Base-by-base conservation (phyloP, 2,329 filamentous ascomycete genomes). In the Clarireedia sp. region DNA sequence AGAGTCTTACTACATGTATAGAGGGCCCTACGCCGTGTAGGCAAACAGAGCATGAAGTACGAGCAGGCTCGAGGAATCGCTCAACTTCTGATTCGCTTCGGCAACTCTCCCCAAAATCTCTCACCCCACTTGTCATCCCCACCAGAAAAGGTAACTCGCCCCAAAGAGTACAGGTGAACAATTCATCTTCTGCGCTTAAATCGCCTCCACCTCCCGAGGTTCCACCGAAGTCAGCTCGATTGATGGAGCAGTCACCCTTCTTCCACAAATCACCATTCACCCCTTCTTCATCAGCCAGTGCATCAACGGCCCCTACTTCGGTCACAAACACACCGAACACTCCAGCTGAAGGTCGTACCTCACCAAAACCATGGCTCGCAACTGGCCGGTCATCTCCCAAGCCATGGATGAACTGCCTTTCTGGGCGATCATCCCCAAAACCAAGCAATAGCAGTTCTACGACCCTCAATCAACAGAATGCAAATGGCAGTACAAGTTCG, bases 61-160 rank as follows among this genome's bases (percentile, higher is more conserved):
- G 26, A 43, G 26, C 52, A 50, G 21, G 17, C 29, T 44, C 16
- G 14, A 43, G 40, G 10, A 10, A 4, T 12, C 46, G 24, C 37
- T 50, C 50, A 21, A 51, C 55, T 57, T 62, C 63, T 14, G 43
- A 55, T 36, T 63, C 62, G 51, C 68, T 58, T 37, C 71, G 64
- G 53, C 70, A 69, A n/a, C 67, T 75, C 38, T 81, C 78, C 10
- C 78, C 79, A 17, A 81, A 74, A 66, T 73, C 72, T 46, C 72
- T 84, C 6, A 68, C 80, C 1, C 81, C 80, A 24, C 73, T 84
- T 21, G 74, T 82, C 40, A 84, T 84, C 57, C 81, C 81, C 6
- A 38, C 56, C 14, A 52, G 56, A 23, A 59, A 55, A 26, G 53
- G 54, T 24, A 48, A 60, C 43, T 54, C 56, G 43, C 50, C 60